These are phyloP conservation scores for Arabidopsis arenosa DNA, from an alignment of 345 rosid genomes.

Conservation along the genomic window DNA sequence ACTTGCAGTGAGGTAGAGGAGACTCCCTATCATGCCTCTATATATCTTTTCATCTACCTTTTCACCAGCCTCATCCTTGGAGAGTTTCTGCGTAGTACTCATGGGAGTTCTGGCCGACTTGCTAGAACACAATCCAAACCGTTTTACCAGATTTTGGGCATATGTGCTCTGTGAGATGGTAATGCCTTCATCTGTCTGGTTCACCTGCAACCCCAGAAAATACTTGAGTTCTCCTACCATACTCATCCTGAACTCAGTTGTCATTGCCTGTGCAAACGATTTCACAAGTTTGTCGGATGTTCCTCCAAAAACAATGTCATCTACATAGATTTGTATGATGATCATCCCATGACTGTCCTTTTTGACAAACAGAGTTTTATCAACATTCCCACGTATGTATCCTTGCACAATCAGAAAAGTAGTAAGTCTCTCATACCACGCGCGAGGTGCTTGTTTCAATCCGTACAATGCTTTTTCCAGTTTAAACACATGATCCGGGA, in stretches of 20 bases:
- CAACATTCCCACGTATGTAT: not conserved
- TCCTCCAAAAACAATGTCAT: not conserved
- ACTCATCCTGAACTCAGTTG: not conserved
- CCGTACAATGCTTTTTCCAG: no score
- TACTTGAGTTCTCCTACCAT: not conserved
- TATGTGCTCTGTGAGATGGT: not conserved
- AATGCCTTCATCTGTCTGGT: not conserved
- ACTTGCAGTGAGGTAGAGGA: no score
- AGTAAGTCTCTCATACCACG: no score
- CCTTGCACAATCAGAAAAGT: no score
- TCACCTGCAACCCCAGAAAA: not conserved
- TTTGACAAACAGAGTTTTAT: not conserved
- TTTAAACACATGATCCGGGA: no score
- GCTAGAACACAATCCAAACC: not conserved
- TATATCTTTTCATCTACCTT: accelerated
- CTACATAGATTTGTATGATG: not conserved
- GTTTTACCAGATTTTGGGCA: not conserved
- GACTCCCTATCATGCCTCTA: not conserved
- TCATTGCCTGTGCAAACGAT: not conserved
- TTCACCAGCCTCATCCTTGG: not conserved
- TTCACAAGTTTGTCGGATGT: not conserved
- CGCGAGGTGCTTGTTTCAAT: no score
- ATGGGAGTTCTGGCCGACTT: not conserved
- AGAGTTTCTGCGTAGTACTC: not conserved
- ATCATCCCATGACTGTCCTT: not conserved